Evolutionary conservation across 139 green algal species (phyloP).

Genomic region (Chlorella sp.): DNA sequence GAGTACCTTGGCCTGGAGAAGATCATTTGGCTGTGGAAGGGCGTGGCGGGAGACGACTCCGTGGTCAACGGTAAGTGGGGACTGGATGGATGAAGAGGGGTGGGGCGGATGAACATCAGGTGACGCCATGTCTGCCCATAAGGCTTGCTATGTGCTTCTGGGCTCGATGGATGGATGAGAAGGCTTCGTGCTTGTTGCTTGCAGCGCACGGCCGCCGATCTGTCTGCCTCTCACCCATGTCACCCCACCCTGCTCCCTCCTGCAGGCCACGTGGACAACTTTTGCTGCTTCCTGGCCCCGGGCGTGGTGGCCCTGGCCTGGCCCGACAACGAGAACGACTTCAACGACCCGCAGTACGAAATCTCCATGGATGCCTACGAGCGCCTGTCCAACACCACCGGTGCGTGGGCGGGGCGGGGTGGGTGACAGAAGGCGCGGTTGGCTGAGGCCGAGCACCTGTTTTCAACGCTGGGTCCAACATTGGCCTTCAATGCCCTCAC

Average conservation of each 20-base stretch:
- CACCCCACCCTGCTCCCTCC: not conserved
- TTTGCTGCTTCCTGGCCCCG: conserved; percentile 74
- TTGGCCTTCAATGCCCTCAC: not conserved
- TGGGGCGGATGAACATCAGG: too few relatives aligned
- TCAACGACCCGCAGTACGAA: conserved; percentile 58
- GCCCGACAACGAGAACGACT: conserved; percentile 71
- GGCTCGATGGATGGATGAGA: too few relatives aligned
- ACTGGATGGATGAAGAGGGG: not conserved
- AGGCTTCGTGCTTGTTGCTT: not conserved
- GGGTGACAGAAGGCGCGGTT: not conserved
- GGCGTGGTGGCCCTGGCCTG: conserved; percentile 75
- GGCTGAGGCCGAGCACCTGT: too few relatives aligned
- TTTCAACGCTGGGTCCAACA: not conserved
- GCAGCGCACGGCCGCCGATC: not conserved
- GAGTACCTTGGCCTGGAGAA: conserved; percentile 75
- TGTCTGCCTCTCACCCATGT: not conserved
- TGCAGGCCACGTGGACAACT: conserved; percentile 80
- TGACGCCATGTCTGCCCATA: too few relatives aligned
- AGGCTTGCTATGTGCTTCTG: too few relatives aligned
- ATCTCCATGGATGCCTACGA: conserved; percentile 38
- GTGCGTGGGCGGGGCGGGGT: not conserved
- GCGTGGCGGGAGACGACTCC: conserved; percentile 67
- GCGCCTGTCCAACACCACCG: conserved; percentile 37
- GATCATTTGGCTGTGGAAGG: conserved; percentile 84
- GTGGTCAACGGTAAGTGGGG: conserved; percentile 61